Evolutionary conservation across 306 rosid genomes (phyloP), one percentile per base, ranked within the genome.

Genomic region (Hippophae rhamnoides): DNA sequence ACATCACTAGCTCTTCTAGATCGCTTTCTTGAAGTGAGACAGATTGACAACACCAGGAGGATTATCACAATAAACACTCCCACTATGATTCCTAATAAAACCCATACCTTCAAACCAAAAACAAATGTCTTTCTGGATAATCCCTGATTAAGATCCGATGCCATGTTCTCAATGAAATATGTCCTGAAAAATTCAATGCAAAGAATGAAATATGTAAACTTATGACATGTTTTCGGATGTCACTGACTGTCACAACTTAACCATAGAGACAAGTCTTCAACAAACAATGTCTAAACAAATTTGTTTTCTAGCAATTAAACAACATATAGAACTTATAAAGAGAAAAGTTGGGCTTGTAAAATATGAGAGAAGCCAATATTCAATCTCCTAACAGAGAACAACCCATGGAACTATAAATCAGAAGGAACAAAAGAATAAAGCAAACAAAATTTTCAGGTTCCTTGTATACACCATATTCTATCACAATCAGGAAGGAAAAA

Each of bases 101-200:
- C 93, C 97, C 97, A 89, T 11, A 79, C 87, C 69, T 78, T 68
- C 69, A 89, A 65, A 62, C 95, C 97, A 18, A 89, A 80, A 73
- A 86, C 74, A 74, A 73, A 74, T 7, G 95, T 89, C 77, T 84
- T 72, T 74, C 71, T 78, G 48, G 89, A 85, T 63, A 89, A 73
- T 43, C 82, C 83, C 13, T 83, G 52, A 68, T 70, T 80, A 60
- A 89, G 81, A 82, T 72, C 87, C 59, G 97, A 78, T 2, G 89
- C 78, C 96, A 89, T 89, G 61, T 69, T 49, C 56, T 54, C 58
- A n/a, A 55, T 58, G 74, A 64, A 65, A 54, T 67, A 43, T 7
- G 61, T 51, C 63, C 78, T 76, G 76, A 69, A 81, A 6, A 75
- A 68, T 41, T 46, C 72, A 60, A 64, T 55, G 61, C 48, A 57